Base-by-base conservation (phyloP, 202 grass and related monocot genomes). In the Zoysia matrella region DNA sequence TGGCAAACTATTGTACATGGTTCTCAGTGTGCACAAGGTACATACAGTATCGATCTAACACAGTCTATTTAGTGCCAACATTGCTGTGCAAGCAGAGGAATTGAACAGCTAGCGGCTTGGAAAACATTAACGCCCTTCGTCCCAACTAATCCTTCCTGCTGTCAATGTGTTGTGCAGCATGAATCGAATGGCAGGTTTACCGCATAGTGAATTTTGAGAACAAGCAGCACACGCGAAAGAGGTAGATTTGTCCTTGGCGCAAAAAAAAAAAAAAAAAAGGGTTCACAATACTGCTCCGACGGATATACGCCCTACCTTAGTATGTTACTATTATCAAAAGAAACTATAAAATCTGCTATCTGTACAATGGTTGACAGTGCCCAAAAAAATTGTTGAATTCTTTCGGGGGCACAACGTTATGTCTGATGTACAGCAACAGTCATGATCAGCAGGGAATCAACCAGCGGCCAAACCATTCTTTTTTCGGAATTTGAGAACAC, bases 361-460 rank as follows among this genome's bases (percentile, higher is more conserved):
- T 65, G 13, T 65, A 52, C 75, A 61, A 77, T 16, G 36, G 52
- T 16, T 22, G 14, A 48, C 44, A 5, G 18, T 57, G 52, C 22
- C n/a, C n/a, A n/a, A 80, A 79, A 57, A 44, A 47, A 57, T 39
- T n/a, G 16, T 58, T 22, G 42, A 3, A 66, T 66, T 65, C 55
- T 56, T 54, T 58, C 51, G 1, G 39, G 4, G 67, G 42, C 44
- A 50, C 62, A 47, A 36, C 11, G 36, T 16, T 42, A 68, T 42
- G 12, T 61, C 40, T 57, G 42, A 65, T 65, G 67, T 84, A 74
- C 51, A 81, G 54, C 65, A 81, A 2, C 18, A 56, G 16, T 60
- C 67, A 70, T 54, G 13, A 85, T 78, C 78, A 82, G 68, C 82
- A 48, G 78, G 48, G 40, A 77, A 72, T 14, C 15, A 67, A 85